Percentiles rank a stretch among this genome's conserved stretches.
These are phyloP conservation scores for Talaromyces sp. DNA, from an alignment of 2,329 filamentous ascomycete species.

Conservation along the genomic window DNA sequence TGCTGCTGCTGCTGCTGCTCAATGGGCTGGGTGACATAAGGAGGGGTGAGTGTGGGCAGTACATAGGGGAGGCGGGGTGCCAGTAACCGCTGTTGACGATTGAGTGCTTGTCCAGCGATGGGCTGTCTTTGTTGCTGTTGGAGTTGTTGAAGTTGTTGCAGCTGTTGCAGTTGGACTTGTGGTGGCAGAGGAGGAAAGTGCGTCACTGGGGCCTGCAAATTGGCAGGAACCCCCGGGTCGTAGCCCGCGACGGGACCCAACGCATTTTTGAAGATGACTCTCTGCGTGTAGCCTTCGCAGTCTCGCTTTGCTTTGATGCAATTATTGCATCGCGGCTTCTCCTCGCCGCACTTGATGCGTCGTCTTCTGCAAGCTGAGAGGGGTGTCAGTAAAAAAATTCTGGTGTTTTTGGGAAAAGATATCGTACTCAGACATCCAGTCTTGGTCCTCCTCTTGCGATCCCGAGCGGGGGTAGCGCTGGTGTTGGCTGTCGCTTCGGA, in stretches of 20 bases:
- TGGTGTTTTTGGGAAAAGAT: not conserved
- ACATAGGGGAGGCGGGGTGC: constrained; percentile 29
- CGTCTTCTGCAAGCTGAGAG: constrained; percentile 78
- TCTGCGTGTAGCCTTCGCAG: constrained; percentile 44
- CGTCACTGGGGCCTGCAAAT: constrained; percentile 12
- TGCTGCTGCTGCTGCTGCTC: not conserved
- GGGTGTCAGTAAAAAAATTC: not conserved
- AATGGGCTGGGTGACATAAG: not conserved
- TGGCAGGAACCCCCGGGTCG: constrained; percentile 12
- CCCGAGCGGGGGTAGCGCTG: constrained; percentile 24
- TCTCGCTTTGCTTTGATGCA: constrained; percentile 47
- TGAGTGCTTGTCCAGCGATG: constrained; percentile 27
- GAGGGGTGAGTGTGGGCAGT: not conserved
- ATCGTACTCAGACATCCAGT: constrained; percentile 83
- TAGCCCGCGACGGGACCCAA: constrained; percentile 31
- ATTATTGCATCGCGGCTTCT: constrained; percentile 50
- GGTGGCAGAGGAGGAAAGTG: constrained; percentile 17
- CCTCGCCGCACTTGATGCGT: constrained; percentile 95
- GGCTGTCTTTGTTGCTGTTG: constrained; percentile 22
- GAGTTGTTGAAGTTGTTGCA: constrained; percentile 3
- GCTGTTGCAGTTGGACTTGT: constrained; percentile 10
- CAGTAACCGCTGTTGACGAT: constrained; percentile 33
- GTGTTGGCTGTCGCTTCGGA: constrained; percentile 19
- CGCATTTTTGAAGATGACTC: constrained; percentile 41
- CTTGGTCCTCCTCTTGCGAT: constrained; percentile 71